These are phyloP conservation scores for Aspergillus tubingensis DNA, from an alignment of 2,329 filamentous ascomycete genomes.

Conservation along the genomic window DNA sequence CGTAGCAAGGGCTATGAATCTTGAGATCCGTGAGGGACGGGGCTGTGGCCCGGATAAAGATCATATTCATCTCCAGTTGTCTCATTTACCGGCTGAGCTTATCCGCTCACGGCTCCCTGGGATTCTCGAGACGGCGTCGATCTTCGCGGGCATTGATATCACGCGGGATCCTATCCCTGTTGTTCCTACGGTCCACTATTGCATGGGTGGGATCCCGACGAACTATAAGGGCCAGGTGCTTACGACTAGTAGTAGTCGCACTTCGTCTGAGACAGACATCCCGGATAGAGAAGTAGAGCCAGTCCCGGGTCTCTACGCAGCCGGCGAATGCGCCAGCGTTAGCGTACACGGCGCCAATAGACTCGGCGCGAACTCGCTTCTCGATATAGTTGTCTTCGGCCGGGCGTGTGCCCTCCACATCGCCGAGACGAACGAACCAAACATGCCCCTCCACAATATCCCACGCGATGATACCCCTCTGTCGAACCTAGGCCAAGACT, in stretches of 20 bases:
- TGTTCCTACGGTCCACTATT: conserved; percentile 96
- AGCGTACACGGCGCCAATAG: conserved; percentile 98
- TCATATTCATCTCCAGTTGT: conserved; percentile 97
- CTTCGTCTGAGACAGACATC: too few species aligned
- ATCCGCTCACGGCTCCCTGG: conserved; percentile 94
- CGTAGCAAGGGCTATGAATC: conserved; percentile 95
- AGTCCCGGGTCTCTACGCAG: conserved; percentile 92
- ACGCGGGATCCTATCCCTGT: conserved; percentile 96
- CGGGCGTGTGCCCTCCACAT: conserved; percentile 97
- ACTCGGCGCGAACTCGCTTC: conserved; percentile 94
- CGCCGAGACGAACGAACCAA: conserved; percentile 53
- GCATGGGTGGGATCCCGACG: conserved; percentile 99
- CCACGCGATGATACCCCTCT: background rate
- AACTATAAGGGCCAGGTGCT: conserved; percentile 79
- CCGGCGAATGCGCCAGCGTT: conserved; percentile 94
- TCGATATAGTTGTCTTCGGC: conserved; percentile 96
- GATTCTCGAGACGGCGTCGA: conserved; percentile 97
- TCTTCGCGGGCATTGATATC: conserved; percentile 96
- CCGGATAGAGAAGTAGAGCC: too few species aligned
- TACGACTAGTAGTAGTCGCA: too few species aligned
- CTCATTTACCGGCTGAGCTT: conserved; percentile 87
- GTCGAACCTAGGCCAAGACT: conserved; percentile 25
- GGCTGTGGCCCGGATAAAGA: conserved; percentile 97
- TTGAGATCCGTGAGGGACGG: conserved; percentile 96
- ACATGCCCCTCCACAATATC: conserved; percentile 1